Conservation (phyloP, 1,139 yeast genomes). For the Scheffersomyces titani region DNA sequence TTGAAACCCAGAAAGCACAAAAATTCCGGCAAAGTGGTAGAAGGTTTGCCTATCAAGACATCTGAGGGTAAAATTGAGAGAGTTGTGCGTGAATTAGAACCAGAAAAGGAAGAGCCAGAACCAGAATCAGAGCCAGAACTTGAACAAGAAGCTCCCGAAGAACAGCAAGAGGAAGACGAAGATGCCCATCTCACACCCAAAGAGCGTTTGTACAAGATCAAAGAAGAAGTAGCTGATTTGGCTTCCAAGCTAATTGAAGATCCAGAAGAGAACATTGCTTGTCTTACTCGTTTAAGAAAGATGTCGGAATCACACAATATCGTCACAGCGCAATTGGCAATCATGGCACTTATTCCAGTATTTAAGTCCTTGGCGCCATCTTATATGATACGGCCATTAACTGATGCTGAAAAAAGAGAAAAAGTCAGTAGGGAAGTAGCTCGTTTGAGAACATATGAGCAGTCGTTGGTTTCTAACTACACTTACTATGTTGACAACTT, state of each 20-base stretch:
- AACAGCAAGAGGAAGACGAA: slow-evolving; percentile 40
- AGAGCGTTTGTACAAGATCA: slow-evolving; percentile 59
- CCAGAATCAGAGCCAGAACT: slow-evolving; percentile 14
- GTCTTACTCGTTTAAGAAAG: slow-evolving; percentile 68
- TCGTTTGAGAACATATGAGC: slow-evolving; percentile 76
- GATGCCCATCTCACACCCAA: slow-evolving; percentile 56
- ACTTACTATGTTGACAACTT: slow-evolving; percentile 65
- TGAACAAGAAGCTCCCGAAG: slow-evolving; percentile 18
- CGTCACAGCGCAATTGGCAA: slow-evolving; percentile 70
- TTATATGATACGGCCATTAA: slow-evolving; percentile 78
- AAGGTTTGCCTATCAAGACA: slow-evolving; percentile 79
- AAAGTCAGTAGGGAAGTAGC: slow-evolving; percentile 83
- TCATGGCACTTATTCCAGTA: slow-evolving; percentile 79
- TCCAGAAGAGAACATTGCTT: slow-evolving; percentile 80
- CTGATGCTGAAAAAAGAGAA: slow-evolving; percentile 78
- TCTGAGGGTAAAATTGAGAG: slow-evolving; percentile 71
- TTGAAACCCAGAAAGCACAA: slow-evolving; percentile 51
- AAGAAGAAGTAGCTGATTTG: slow-evolving; percentile 81
- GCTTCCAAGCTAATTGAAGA: slow-evolving; percentile 82
- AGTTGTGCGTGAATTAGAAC: slow-evolving; percentile 43
- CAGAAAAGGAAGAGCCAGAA: slow-evolving; percentile 22
- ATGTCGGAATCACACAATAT: slow-evolving; percentile 70
- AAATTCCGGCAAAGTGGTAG: slow-evolving; percentile 50
- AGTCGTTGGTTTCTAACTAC: slow-evolving; percentile 69
- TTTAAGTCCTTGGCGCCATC: slow-evolving; percentile 87